phyloP scores from a whole-genome alignment of 805 yeast genomes.

The Saccharomyces jurei region DNA sequence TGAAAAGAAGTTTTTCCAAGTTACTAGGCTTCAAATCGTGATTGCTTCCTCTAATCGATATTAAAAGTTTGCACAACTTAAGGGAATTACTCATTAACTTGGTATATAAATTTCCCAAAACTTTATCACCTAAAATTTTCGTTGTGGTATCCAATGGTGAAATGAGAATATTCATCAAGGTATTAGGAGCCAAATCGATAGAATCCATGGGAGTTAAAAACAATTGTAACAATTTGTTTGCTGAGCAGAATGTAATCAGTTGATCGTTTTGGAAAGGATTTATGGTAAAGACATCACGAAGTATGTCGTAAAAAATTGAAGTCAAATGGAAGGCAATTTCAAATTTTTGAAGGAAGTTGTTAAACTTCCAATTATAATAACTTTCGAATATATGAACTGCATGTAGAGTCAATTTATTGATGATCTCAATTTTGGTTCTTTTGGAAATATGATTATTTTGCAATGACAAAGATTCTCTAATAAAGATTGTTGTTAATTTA shows the following conservation, averaged over 20 bases:
- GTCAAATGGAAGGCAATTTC: constrained; percentile 51
- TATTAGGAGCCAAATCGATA: constrained; percentile 11
- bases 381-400: constrained; percentile 67
- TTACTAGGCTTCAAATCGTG: constrained; percentile 45
- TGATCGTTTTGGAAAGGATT: constrained; percentile 27
- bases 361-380: constrained; percentile 62
- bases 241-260: constrained; percentile 29
- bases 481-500: constrained; percentile 46
- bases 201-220: constrained; percentile 3
- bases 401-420: constrained; percentile 48
- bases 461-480: constrained; percentile 40
- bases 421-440: constrained; percentile 44
- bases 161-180: constrained; percentile 14
- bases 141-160: constrained; percentile 12
- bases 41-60: constrained; percentile 43
- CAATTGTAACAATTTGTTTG: constrained; percentile 1
- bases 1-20: constrained; percentile 55
- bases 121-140: constrained; percentile 29
- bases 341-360: constrained; percentile 46
- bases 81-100: constrained; percentile 44
- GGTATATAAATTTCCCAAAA: constrained; percentile 11
- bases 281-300: constrained; percentile 42
- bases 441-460: constrained; percentile 27
- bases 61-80: constrained; percentile 47
- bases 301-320: constrained; percentile 45